Evolutionary conservation across 2,329 filamentous ascomycete species (phyloP).

Genomic region (Epicoccum sorghinum): DNA sequence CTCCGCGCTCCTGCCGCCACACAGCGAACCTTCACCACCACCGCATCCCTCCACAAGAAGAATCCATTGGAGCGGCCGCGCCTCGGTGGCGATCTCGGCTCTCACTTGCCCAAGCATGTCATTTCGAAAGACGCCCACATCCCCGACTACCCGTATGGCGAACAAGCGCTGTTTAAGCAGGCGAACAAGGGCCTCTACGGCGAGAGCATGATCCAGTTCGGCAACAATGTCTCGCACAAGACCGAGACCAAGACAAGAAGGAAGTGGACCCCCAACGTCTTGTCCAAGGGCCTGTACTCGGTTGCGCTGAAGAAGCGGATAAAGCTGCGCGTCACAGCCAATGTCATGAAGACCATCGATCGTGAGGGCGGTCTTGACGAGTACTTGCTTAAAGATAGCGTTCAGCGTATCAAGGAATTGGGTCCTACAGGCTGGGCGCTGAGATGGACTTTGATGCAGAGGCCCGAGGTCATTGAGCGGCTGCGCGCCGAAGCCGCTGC

Average conservation of each 20-base stretch:
- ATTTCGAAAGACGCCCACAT: conserved; percentile 38
- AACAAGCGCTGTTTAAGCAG: conserved; percentile 76
- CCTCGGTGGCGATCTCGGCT: conserved; percentile 44
- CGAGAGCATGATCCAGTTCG: conserved; percentile 72
- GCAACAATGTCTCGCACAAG: conserved; percentile 74
- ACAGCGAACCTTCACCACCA: conserved; percentile 38
- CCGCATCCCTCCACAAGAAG: conserved; percentile 26
- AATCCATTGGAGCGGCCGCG: conserved; percentile 32
- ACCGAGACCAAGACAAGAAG: conserved; percentile 74
- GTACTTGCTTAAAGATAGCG: conserved; percentile 84
- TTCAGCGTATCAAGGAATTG: conserved; percentile 79
- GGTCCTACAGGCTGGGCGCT: conserved; percentile 90
- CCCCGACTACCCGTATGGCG: conserved; percentile 73
- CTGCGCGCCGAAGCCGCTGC: conserved; percentile 69
- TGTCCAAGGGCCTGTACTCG: conserved; percentile 70
- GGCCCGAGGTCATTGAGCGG: conserved; percentile 66
- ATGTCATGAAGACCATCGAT: conserved; percentile 70
- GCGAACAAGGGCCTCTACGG: conserved; percentile 78
- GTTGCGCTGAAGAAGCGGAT: conserved; percentile 66
- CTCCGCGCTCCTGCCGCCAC: conserved; percentile 22
- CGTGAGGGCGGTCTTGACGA: conserved; percentile 89
- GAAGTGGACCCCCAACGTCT: conserved; percentile 76
- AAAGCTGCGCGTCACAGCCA: conserved; percentile 71
- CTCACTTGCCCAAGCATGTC: conserved; percentile 43
- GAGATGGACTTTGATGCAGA: conserved; percentile 89